Percentiles rank a stretch among this genome's conserved stretches.
phyloP scores from a whole-genome alignment of 306 rosid species.

The Amphicarpaea edgeworthii region DNA sequence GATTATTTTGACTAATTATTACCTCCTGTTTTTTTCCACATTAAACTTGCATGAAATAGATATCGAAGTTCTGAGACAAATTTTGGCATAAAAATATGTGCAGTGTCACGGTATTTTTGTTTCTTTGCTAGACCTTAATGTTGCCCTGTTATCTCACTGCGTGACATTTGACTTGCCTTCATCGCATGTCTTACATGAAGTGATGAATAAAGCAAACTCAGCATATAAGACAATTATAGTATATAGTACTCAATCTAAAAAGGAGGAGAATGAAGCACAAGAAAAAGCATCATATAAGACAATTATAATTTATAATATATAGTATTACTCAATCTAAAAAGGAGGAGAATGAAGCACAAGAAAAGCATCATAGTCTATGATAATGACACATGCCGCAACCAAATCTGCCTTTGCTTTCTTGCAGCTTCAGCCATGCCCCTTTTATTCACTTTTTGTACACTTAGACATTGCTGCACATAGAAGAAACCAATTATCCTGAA shows the following conservation, averaged over 20 bases:
- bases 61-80: not conserved
- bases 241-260: conserved; percentile 13
- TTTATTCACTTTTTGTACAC: conserved; percentile 39
- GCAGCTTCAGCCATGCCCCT: conserved; percentile 30
- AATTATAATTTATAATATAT: not conserved
- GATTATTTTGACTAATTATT: not conserved
- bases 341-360: conserved; percentile 37
- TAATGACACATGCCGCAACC: conserved; percentile 31
- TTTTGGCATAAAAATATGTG: not conserved
- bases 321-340: conserved; percentile 23
- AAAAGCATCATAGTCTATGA: conserved; percentile 45
- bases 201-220: not conserved
- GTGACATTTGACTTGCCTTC: not conserved
- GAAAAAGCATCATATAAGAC: conserved; percentile 47
- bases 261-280: conserved; percentile 37
- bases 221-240: not conserved
- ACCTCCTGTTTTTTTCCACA: not conserved
- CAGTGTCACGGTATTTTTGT: not conserved
- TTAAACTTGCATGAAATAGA: not conserved
- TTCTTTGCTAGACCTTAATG: not conserved
- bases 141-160: not conserved
- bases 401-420: conserved; percentile 45
- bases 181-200: not conserved
- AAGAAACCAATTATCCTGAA: conserved; percentile 58
- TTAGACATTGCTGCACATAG: conserved; percentile 50